These are phyloP conservation scores for Russula lepida DNA, from an alignment of 768 basidiomycete species.

Conservation along the genomic window DNA sequence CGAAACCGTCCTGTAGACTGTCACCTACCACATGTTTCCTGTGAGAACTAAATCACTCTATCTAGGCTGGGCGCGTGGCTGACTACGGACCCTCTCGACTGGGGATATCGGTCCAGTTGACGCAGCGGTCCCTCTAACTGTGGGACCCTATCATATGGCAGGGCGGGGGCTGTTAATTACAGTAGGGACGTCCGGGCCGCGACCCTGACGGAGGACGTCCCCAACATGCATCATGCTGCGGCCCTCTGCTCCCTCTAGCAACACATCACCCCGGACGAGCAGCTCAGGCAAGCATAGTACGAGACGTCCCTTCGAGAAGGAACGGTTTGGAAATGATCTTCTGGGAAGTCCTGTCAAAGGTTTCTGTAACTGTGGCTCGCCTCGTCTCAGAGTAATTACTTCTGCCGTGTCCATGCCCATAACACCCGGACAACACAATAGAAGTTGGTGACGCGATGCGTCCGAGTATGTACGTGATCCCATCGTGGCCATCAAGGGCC, in stretches of 20 bases:
- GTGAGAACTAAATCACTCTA: no score
- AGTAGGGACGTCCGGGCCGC: neutral
- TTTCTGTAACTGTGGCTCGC: neutral
- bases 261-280: no score
- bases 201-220: neutral
- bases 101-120: no score
- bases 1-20: no score
- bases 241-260: no score
- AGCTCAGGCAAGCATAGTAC: no score
- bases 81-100: no score
- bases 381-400: neutral
- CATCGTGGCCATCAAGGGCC: neutral
- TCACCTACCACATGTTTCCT: no score
- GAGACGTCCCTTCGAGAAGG: neutral
- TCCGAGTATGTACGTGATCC: neutral
- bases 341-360: neutral
- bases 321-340: neutral
- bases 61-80: no score
- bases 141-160: neutral
- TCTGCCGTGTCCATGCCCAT: neutral
- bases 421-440: neutral
- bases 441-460: neutral
- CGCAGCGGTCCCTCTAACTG: no score
- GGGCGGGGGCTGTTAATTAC: neutral
- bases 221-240: no score